Evolutionary conservation across 805 yeast species (phyloP).

Genomic region (Metschnikowia drakensbergensis): DNA sequence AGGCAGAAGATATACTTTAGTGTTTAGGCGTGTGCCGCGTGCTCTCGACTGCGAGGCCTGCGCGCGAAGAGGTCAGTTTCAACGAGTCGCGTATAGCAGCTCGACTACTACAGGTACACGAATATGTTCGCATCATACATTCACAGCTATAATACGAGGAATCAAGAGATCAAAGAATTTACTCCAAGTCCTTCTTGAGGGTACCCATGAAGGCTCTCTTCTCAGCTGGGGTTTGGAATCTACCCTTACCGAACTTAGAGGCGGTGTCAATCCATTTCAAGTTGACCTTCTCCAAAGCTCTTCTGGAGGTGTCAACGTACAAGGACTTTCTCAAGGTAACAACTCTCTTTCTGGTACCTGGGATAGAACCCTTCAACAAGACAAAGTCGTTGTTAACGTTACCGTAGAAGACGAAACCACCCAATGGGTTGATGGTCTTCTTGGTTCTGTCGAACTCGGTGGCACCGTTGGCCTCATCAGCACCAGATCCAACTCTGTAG

Average conservation of each 20-base stretch:
- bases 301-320: constrained; percentile 96
- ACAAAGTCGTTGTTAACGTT: constrained; percentile 95
- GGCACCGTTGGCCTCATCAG: constrained; percentile 89
- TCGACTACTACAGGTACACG: background rate
- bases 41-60: no score
- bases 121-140: constrained; percentile 10
- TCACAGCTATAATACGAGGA: constrained; percentile 14
- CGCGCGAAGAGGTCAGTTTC: background rate
- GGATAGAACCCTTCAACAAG: constrained; percentile 97
- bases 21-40: background rate
- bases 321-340: constrained; percentile 98
- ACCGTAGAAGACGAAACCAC: constrained; percentile 99
- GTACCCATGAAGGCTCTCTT: constrained; percentile 99
- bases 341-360: constrained; percentile 99
- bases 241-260: constrained; percentile 99
- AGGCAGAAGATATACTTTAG: background rate
- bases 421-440: constrained; percentile 99
- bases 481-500: constrained; percentile 98
- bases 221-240: constrained; percentile 99
- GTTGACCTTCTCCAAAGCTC: constrained; percentile 92
- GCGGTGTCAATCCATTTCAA: constrained; percentile 99
- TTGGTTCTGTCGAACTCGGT: constrained; percentile 99
- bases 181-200: constrained; percentile 90
- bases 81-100: no score
- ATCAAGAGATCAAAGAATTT: constrained; percentile 10